Conservation (phyloP, 805 yeast genomes). For the Candida ortonii region DNA sequence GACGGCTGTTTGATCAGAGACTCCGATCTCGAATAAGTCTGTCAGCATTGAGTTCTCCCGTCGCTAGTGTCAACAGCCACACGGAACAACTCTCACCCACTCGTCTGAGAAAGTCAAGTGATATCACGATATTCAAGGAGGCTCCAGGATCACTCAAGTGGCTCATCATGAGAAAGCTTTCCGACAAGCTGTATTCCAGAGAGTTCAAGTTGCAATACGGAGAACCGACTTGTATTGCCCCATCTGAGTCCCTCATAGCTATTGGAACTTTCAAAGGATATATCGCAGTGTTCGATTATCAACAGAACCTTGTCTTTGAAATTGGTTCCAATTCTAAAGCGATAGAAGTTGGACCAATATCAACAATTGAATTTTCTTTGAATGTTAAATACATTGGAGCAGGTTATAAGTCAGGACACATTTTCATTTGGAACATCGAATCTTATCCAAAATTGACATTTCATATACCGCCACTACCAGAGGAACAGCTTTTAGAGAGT, state of each 20-base stretch:
- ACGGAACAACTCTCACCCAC: slow-evolving; percentile 1
- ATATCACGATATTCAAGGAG: slow-evolving; percentile 5
- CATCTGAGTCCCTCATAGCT: slow-evolving; percentile 44
- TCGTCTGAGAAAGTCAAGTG: too few species aligned
- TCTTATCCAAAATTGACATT: slow-evolving; percentile 30
- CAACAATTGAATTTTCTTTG: slow-evolving; percentile 55
- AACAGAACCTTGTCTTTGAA: slow-evolving; percentile 52
- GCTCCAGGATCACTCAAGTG: slow-evolving; percentile 26
- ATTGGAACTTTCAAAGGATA: slow-evolving; percentile 72
- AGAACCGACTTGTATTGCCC: slow-evolving; percentile 43
- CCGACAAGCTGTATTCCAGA: slow-evolving; percentile 19
- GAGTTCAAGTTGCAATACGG: slow-evolving; percentile 40
- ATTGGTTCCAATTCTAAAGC: slow-evolving; percentile 33
- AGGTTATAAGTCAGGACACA: slow-evolving; percentile 63
- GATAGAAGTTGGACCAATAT: slow-evolving; percentile 44
- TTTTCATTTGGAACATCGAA: slow-evolving; percentile 65
- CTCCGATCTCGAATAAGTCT: slow-evolving; percentile 20
- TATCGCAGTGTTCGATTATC: slow-evolving; percentile 64
- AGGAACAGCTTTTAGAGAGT: slow-evolving; percentile 12
- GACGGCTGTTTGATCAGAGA: slow-evolving; percentile 21
- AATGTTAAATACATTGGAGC: slow-evolving; percentile 71
- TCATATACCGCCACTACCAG: slow-evolving; percentile 30
- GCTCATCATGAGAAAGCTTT: slow-evolving; percentile 28
- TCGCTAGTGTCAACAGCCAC: too few species aligned
- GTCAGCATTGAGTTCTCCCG: slow-evolving; percentile 2